Base-by-base conservation (phyloP, 345 rosid species). In the Citrus maxima region DNA sequence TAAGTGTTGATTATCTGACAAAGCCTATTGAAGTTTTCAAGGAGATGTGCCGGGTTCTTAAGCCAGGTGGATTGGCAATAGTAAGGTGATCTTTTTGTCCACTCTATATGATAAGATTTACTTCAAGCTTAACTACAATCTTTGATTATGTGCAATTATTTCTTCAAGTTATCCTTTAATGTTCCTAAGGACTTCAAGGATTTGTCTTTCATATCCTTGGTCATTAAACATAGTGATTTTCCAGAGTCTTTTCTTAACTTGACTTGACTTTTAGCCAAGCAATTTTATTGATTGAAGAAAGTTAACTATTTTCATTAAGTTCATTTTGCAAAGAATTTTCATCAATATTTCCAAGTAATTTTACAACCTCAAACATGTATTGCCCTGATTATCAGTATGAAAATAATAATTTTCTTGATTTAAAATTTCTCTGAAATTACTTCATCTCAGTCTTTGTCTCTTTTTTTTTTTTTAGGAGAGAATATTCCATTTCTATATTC, bases 1-100 rank as follows among this genome's bases (percentile, higher is more conserved):
- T 93, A 73, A 91, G 99, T 80, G 94, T 92, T 34, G 98, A 92
- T 82, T 95, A 93, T 85, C 89, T 93, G 77, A 88, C 90, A 46
- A 95, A 90, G 80, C 99, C 99, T 49, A 84, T 93, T 24, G 90
- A 83, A 69, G 87, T 95, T 72, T 95, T 92, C 85, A 93, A 87
- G 84, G 98, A 93, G 89, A 93, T 93, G 91, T 9, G 79, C 42
- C 82, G 96, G 81, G 70, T 91, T 84, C 95, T 93, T 73, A 93
- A 93, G 86, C 98, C 98, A 1, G 93, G 96, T 22, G 98, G 96
- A 80, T 85, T 87, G 71, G 97, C 95, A 62, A 75, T 92, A 74
- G 88, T 92, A 88, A 95, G 98, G 98, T 89, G 76, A 82, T 62
- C 32, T 30, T 66, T 81, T 60, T 49, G 34, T 78, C 73, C 82